These are phyloP conservation scores for Mucor mucedo DNA, from an alignment of 371 early-diverging fungal genomes.

Conservation along the genomic window DNA sequence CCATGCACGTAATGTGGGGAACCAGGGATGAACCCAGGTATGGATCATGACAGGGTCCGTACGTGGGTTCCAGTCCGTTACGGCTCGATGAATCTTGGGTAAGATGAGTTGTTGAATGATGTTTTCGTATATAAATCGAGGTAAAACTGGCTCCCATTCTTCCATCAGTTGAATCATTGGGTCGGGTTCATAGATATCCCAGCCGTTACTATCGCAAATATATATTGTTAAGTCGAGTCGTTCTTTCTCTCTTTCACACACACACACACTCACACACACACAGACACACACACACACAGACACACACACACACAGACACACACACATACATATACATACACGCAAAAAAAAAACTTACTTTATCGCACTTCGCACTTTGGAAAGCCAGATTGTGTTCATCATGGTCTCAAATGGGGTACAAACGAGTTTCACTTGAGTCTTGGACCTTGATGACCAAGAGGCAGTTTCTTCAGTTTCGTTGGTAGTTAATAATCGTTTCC, in stretches of 20 bases:
- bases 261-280: background rate
- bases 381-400: constrained; percentile 80
- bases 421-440: constrained; percentile 20
- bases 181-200: constrained; percentile 76
- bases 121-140: constrained; percentile 75
- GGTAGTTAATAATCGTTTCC: constrained; percentile 53
- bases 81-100: constrained; percentile 72
- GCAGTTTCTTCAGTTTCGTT: constrained; percentile 38
- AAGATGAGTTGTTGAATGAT: constrained; percentile 77
- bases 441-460: constrained; percentile 13
- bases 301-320: background rate
- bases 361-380: constrained; percentile 76
- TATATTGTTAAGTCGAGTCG: constrained; percentile 12
- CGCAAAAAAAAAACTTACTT: constrained; percentile 56
- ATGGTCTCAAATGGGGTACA: constrained; percentile 81
- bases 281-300: background rate
- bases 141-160: constrained; percentile 75
- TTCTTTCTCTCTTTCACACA: no score
- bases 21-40: constrained; percentile 87
- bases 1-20: constrained; percentile 69
- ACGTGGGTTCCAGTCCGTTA: constrained; percentile 77
- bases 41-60: constrained; percentile 72
- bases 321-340: constrained; percentile 6
- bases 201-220: constrained; percentile 60
- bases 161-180: constrained; percentile 70